Evolutionary conservation across 768 basidiomycete genomes (phyloP), one percentile per base, ranked within the genome.

Genomic region (Gautieria morchelliformis): DNA sequence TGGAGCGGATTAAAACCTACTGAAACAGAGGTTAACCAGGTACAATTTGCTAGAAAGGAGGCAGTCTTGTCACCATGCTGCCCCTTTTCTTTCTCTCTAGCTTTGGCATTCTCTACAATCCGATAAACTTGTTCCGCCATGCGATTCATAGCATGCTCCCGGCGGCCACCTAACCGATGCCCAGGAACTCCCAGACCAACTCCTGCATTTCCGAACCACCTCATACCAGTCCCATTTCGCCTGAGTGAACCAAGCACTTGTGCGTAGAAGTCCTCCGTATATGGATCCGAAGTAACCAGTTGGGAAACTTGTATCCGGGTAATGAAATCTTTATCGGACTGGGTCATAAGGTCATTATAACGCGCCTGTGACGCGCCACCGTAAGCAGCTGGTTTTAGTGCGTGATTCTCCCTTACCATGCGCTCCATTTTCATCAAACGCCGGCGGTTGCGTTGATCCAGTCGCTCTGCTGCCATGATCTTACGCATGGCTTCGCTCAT

Each of bases 301-400:
- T 98, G 96, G 1, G 95, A 97, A 35, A 99, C 91, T 70, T 99
- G 96, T 61, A 99, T 98, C 24, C 96, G 85, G 37, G 96, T 98
- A 72, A 99, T 98, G 68, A 98, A 99, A 67, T 98, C 96, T 73
- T 98, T 98, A 77, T 99, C 96, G 11, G 90, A 93, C 71, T 93
- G 92, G 3, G 92, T 93, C 93, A 95, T 95, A 39, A 94, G 78
- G 68, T 93, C 91, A 63, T 95, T 95, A 66, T 93, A 93, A 59
- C 89, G 84, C 59, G 93, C 82, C 92, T 93, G 53, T 9, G 2
- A 8, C 33, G 7, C 57, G 39, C 56, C 56, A 61, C 19, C 35
- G 62, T 41, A 27, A 27, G 40, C 22, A 42, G 33, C 37, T 37
- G 10, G 58, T 66, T 8, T 19, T 9, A 63, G 53, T 40, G 17